phyloP scores from a whole-genome alignment of 352 stramenopile species.

The Pythium folliculosum region DNA sequence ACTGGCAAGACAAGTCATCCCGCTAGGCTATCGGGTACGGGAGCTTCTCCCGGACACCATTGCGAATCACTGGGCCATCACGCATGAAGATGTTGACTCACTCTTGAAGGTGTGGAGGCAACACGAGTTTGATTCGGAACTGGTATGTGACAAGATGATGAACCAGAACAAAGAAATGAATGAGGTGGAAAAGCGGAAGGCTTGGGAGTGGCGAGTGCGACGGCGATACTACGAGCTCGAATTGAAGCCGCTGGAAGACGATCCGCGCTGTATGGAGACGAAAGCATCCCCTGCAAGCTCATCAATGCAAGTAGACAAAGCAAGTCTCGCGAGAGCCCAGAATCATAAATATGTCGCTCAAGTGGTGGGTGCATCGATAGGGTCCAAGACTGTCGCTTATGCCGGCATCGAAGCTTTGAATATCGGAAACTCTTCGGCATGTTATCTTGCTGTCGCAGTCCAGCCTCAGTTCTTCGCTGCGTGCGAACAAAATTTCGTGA shows the following conservation, averaged over 20 bases:
- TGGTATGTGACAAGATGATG: not conserved
- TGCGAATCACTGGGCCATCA: conserved; percentile 28
- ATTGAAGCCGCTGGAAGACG: conserved; percentile 4
- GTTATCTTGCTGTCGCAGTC: conserved; percentile 45
- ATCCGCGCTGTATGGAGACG: not conserved
- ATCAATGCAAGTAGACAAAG: not conserved
- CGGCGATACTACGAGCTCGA: conserved; percentile 19
- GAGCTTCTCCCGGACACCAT: conserved; percentile 62
- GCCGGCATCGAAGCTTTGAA: conserved; percentile 35
- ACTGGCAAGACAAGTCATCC: conserved; percentile 32
- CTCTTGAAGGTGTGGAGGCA: conserved; percentile 17
- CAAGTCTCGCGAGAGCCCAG: not conserved
- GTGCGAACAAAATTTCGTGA: conserved; percentile 57
- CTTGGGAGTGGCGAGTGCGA: conserved; percentile 15
- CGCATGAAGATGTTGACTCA: conserved; percentile 3
- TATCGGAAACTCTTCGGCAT: conserved; percentile 17
- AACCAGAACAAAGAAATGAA: not conserved
- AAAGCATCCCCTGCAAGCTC: not conserved
- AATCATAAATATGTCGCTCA: conserved; percentile 54
- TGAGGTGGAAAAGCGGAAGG: conserved; percentile 12
- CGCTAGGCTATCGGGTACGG: conserved; percentile 41
- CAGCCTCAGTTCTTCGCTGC: conserved; percentile 42
- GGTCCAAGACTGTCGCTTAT: conserved; percentile 35
- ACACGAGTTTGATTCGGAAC: conserved; percentile 1
- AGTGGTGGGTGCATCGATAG: conserved; percentile 41